A percentile compares a stretch with the other conserved stretches of the same genome.
These are phyloP conservation scores for Beta lomatogona DNA, from an alignment of 179 eudicot genomes.

Conservation along the genomic window DNA sequence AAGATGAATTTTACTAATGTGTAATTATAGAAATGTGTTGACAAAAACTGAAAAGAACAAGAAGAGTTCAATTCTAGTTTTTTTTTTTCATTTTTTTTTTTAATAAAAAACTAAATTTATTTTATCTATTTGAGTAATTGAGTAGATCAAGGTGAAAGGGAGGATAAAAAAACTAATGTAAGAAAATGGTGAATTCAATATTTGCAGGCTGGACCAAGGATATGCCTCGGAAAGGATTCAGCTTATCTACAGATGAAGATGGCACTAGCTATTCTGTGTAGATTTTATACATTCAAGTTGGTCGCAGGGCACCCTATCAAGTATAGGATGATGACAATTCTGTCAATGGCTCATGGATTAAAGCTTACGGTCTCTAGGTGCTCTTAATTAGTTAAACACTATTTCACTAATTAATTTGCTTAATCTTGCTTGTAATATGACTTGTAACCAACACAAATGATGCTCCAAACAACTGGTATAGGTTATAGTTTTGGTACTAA, in stretches of 20 bases:
- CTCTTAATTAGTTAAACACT: neutral
- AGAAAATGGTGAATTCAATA: neutral
- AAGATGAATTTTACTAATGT: too few species aligned
- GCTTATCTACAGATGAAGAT: conserved; percentile 98
- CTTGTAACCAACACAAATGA: too few species aligned
- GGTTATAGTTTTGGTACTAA: too few species aligned
- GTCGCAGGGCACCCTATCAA: conserved; percentile 74
- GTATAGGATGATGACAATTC: conserved; percentile 96
- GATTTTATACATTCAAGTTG: conserved; percentile 74
- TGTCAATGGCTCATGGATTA: conserved; percentile 88
- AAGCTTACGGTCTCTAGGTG: conserved; percentile 60
- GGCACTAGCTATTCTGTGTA: conserved; percentile 79
- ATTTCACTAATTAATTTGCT: neutral
- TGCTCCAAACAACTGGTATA: too few species aligned
- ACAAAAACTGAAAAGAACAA: neutral
- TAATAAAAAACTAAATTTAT: too few species aligned
- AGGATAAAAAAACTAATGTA: too few species aligned
- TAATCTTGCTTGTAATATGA: neutral
- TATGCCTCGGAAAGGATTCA: conserved; percentile 92
- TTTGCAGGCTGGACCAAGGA: conserved; percentile 92
- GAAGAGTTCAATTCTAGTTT: too few species aligned
- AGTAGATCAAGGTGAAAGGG: too few species aligned
- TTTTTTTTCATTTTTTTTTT: too few species aligned
- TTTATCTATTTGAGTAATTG: too few species aligned
- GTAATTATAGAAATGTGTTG: neutral